These are phyloP conservation scores for Saturnispora serradocipensis DNA, from an alignment of 805 yeast species.

Conservation along the genomic window DNA sequence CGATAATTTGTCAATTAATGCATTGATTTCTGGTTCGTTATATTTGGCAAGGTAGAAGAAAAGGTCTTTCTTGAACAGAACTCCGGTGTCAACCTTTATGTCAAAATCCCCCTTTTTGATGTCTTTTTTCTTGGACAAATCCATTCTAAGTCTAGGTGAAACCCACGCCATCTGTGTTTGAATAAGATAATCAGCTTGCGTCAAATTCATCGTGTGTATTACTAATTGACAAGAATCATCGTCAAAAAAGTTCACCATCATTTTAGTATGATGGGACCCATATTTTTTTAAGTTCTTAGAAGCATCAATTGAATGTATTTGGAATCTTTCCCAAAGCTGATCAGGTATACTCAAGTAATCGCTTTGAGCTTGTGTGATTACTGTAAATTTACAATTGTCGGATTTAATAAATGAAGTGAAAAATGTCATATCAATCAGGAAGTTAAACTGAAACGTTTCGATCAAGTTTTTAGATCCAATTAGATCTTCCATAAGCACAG, in stretches of 20 bases:
- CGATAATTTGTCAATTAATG: conserved; percentile 25
- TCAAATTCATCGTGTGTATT: conserved; percentile 52
- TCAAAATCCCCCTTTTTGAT: not conserved
- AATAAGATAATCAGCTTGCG: conserved; percentile 41
- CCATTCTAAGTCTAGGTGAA: conserved; percentile 35
- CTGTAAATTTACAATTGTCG: conserved; percentile 14
- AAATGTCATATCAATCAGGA: conserved; percentile 24
- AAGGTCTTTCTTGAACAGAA: conserved; percentile 38
- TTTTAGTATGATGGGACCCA: conserved; percentile 56
- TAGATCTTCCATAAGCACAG: conserved; percentile 22
- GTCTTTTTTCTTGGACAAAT: not conserved
- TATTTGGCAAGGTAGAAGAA: conserved; percentile 38
- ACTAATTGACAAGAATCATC: conserved; percentile 41
- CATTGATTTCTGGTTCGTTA: conserved; percentile 21
- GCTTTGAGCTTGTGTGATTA: conserved; percentile 28
- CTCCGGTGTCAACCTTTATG: conserved; percentile 12
- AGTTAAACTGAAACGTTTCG: conserved; percentile 27
- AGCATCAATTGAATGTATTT: conserved; percentile 24
- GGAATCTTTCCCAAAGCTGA: conserved; percentile 13
- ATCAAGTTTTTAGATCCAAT: conserved; percentile 19
- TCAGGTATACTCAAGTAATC: conserved; percentile 29
- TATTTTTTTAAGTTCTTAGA: conserved; percentile 22
- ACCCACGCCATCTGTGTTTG: conserved; percentile 64
- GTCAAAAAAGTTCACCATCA: conserved; percentile 49
- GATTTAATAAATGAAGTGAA: conserved; percentile 18